Base-by-base conservation (phyloP, 306 rosid species). In the Lagenaria siceraria region DNA sequence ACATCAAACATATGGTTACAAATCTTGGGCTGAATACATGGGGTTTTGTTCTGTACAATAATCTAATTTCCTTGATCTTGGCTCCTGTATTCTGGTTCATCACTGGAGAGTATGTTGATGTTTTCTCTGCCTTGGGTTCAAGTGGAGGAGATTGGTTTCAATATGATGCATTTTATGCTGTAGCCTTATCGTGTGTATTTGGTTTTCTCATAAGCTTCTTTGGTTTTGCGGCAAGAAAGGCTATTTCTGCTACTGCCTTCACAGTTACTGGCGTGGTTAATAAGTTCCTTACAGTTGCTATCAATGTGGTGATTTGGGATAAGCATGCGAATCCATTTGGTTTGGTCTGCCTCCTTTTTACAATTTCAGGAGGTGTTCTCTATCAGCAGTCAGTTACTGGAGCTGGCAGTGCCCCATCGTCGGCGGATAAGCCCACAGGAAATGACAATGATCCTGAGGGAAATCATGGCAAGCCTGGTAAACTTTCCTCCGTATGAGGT, bases 241-340 rank as follows among this genome's bases (percentile, higher is more conserved):
- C 97, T 0, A 83, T 95, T 72, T 92, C 98, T 35, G 97, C 98
- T 0, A 95, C 98, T 0, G 98, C 98, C 1, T 95, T 95, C 62
- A 95, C 98, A 0, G 97, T 92, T 55, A 92, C 97, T 18, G 98
- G 98, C 8, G 98, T 95, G 74, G 98, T 95, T 31, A 95, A 95
- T 70, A 95, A 95, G 91, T 95, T 95, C 78, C 90, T 95, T 29
- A 95, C 97, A 0, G 97, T 95, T 63, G 93, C 96, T 10, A 95
- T 95, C 76, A 95, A 95, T 81, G 96, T 95, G 64, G 0, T 78
- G 46, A 95, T 95, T 69, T 95, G 98, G 98, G 98, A 95, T 69
- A 95, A 92, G 86, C 98, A 95, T 81, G 96, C 98, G n/a, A 92
- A 88, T 71, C 90, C 93, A 21, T 84, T 86, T 60, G 98, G 98